Conservation (phyloP, 2,329 filamentous ascomycete genomes). For the Ceratocystiopsis minuta region DNA sequence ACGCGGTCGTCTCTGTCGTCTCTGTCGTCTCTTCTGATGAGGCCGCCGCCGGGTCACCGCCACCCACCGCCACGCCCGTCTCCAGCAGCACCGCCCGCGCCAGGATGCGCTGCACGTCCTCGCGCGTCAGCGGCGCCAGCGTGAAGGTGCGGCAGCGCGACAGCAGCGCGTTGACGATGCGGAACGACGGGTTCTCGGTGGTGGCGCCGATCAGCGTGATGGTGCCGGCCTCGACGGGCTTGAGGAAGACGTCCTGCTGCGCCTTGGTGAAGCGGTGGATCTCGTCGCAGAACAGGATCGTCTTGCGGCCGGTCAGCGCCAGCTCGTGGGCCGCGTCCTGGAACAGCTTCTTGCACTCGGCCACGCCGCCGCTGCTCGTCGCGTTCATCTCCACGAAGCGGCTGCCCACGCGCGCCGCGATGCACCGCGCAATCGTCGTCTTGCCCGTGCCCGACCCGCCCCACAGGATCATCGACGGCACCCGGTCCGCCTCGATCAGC, state of each 20-base stretch:
- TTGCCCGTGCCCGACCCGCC: constrained; percentile 67
- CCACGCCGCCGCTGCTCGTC: constrained; percentile 72
- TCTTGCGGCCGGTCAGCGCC: constrained; percentile 66
- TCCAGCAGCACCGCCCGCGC: constrained; percentile 54
- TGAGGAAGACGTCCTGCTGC: constrained; percentile 89
- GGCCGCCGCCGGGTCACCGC: constrained; percentile 20
- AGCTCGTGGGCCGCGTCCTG: constrained; percentile 66
- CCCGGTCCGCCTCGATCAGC: constrained; percentile 67
- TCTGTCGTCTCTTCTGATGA: background rate
- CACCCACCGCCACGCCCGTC: constrained; percentile 5
- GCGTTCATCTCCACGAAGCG: constrained; percentile 94
- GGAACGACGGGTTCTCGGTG: constrained; percentile 93
- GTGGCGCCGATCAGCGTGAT: constrained; percentile 89
- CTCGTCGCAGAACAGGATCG: constrained; percentile 95
- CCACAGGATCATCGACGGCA: constrained; percentile 95
- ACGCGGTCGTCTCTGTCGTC: background rate
- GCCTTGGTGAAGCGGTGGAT: constrained; percentile 82
- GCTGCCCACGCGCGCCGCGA: constrained; percentile 63
- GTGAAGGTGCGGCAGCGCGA: constrained; percentile 87
- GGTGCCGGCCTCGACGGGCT: constrained; percentile 76
- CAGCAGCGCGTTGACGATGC: constrained; percentile 71
- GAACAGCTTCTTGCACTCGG: constrained; percentile 86
- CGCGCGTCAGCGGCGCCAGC: constrained; percentile 52
- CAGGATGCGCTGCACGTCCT: constrained; percentile 57
- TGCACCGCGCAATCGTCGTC: constrained; percentile 81